Conservation (phyloP, 331 rosid species). For the Malus hybrid region DNA sequence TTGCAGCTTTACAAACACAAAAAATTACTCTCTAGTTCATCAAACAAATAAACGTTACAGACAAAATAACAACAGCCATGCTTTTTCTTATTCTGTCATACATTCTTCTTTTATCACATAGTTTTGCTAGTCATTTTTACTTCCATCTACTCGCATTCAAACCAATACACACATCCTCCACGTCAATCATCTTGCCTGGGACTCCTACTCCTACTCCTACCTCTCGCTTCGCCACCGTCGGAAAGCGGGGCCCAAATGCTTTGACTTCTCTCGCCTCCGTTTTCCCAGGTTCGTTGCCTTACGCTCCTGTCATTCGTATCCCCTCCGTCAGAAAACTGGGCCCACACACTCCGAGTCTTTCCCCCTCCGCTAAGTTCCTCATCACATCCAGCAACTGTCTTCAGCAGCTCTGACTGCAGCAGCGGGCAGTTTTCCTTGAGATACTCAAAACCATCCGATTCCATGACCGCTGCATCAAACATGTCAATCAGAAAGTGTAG, state of each 20-base stretch:
- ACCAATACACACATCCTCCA: background rate
- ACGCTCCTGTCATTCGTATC: conserved; percentile 73
- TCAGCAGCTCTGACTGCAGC: conserved; percentile 89
- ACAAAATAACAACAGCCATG: background rate
- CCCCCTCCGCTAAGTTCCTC: conserved; percentile 82
- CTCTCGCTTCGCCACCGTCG: conserved; percentile 61
- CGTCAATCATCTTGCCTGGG: conserved; percentile 63
- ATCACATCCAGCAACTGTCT: conserved; percentile 88
- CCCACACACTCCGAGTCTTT: conserved; percentile 87
- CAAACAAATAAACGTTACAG: background rate
- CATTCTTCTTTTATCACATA: background rate
- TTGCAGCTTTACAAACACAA: background rate
- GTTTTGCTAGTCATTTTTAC: background rate
- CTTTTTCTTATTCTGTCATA: background rate
- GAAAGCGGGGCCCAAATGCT: conserved; percentile 74
- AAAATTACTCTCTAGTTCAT: background rate
- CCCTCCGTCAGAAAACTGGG: conserved; percentile 80
- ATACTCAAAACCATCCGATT: conserved; percentile 82
- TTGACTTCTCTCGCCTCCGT: conserved; percentile 62
- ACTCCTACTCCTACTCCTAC: conserved; percentile 59
- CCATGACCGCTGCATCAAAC: conserved; percentile 77
- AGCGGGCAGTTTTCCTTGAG: conserved; percentile 88
- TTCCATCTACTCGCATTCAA: background rate
- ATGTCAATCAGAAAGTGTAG: conserved; percentile 4
- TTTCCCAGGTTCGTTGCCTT: conserved; percentile 79